Evolutionary conservation across 2,329 filamentous ascomycete genomes (phyloP), one percentile per base, ranked within the genome.

Genomic region (Botrytis pseudocinerea): DNA sequence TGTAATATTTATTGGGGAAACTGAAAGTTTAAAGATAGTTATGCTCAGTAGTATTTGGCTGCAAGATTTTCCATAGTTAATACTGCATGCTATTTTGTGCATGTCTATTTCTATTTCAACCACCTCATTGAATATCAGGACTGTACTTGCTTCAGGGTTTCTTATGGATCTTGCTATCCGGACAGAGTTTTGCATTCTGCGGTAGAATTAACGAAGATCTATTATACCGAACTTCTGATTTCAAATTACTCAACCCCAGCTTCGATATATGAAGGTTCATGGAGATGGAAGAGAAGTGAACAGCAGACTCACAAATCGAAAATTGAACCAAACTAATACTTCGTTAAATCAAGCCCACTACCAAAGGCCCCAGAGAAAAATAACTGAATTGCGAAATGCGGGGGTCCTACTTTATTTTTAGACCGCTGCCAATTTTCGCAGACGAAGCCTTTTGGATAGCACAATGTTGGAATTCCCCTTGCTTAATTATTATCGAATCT

Each of bases 251-350:
- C 0, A 12, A 25, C 10, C 1, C 22, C 4, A 48, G 9, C 22
- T 1, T 51, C 46, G 46, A 51, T 14, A 14, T 25, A 5, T 14
- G 1, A 51, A 51, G 0, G 1, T 10, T 51, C 12, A 10, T 22
- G 0, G 4, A 51, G 4, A 25, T 25, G 22, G 0, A 38, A 9
- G 4, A 51, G 4, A 51, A 5, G 25, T 2, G 4, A 25, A 51
- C 0, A 51, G 10, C 10, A n/a, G 0, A 51, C 48, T n/a, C 2
- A n/a, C 22, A n/a, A n/a, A 51, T 2, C 0, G 2, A n/a, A 2
- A 0, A 14, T 14, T 2, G 4, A 6, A n/a, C 2, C 20, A 0
- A 25, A 25, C 46, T 48, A 48, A n/a, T 51, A n/a, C 25, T 5
- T 51, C 48, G 25, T 51, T 14, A 6, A 51, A 51, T 51, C 10